Evolutionary conservation across 176 grass and related monocot species (phyloP).

Genomic region (Paspalum notatum): DNA sequence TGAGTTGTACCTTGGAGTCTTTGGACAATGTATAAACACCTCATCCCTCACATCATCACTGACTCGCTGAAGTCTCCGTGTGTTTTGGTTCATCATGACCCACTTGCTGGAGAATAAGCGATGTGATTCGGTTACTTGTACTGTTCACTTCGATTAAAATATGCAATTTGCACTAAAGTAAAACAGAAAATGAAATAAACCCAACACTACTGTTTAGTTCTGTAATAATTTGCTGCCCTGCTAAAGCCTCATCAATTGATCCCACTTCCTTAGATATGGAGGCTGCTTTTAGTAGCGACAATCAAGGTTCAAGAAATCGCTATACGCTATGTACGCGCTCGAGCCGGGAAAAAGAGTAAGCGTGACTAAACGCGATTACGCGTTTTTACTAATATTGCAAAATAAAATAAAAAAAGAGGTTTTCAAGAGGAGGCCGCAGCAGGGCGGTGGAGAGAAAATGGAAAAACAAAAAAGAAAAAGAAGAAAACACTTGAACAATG

Average conservation of each 20-base stretch:
- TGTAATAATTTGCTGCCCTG: slow-evolving; percentile 1
- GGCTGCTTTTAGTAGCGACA: not conserved
- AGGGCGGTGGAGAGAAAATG: too few species aligned
- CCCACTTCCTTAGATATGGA: slow-evolving; percentile 31
- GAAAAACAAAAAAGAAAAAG: too few species aligned
- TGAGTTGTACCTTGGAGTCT: slow-evolving; percentile 72
- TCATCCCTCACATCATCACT: slow-evolving; percentile 98
- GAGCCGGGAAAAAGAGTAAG: too few species aligned
- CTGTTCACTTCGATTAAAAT: slow-evolving; percentile 8
- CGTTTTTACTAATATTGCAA: too few species aligned
- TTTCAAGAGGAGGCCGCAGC: too few species aligned
- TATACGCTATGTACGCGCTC: too few species aligned
- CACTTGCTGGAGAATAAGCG: slow-evolving; percentile 72
- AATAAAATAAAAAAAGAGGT: too few species aligned
- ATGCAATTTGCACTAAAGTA: slow-evolving; percentile 4
- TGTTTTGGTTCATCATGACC: slow-evolving; percentile 99
- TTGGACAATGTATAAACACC: slow-evolving; percentile 89
- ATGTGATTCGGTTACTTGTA: slow-evolving; percentile 31
- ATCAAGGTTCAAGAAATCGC: too few species aligned
- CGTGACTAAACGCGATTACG: too few species aligned
- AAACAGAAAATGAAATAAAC: not conserved
- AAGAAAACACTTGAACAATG: too few species aligned
- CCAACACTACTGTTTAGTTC: slow-evolving; percentile 15
- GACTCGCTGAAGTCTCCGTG: slow-evolving; percentile 94
- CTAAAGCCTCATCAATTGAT: slow-evolving; percentile 30